phyloP scores from a whole-genome alignment of 305 asterid species.

The Lippia alba region DNA sequence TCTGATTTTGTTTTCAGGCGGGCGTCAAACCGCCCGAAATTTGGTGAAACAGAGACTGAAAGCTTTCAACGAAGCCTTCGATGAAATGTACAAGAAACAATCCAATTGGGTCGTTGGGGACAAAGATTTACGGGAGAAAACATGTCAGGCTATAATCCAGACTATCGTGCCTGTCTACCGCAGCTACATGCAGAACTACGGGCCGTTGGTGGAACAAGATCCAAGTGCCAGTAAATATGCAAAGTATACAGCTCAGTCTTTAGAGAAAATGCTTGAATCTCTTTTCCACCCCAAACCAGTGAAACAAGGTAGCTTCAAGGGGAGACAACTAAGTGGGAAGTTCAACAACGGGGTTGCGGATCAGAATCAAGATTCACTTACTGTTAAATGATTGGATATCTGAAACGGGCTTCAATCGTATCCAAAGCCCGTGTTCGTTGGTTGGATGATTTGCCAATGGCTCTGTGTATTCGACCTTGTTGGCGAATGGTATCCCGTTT shows the following conservation, averaged over 20 bases:
- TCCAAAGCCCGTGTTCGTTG: constrained; percentile 3
- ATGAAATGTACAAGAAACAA: constrained; percentile 71
- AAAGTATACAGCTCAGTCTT: constrained; percentile 71
- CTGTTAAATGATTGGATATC: constrained; percentile 38
- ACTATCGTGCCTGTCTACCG: constrained; percentile 88
- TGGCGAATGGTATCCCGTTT: constrained; percentile 10
- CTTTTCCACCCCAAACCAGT: constrained; percentile 65
- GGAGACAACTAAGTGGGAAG: constrained; percentile 52
- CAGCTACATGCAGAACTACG: constrained; percentile 92
- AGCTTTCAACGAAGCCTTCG: constrained; percentile 82
- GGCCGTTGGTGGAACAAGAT: constrained; percentile 87
- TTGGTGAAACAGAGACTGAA: constrained; percentile 82
- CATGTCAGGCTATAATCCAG: constrained; percentile 63
- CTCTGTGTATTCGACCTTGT: constrained; percentile 24
- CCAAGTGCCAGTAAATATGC: constrained; percentile 73
- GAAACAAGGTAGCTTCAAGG: constrained; percentile 53
- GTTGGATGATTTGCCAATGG: constrained; percentile 13
- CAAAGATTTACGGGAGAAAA: constrained; percentile 66
- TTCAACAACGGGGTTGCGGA: constrained; percentile 43
- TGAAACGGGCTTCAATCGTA: too few species aligned
- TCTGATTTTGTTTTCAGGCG: constrained; percentile 87
- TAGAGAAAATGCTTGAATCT: constrained; percentile 75
- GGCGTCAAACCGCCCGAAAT: constrained; percentile 89
- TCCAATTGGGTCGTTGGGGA: constrained; percentile 68
- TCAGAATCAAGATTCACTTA: constrained; percentile 39